Percentiles rank a stretch among this genome's conserved stretches.
Conservation (phyloP, 1,284 basidiomycete species). For the Apiotrichum porosum region DNA sequence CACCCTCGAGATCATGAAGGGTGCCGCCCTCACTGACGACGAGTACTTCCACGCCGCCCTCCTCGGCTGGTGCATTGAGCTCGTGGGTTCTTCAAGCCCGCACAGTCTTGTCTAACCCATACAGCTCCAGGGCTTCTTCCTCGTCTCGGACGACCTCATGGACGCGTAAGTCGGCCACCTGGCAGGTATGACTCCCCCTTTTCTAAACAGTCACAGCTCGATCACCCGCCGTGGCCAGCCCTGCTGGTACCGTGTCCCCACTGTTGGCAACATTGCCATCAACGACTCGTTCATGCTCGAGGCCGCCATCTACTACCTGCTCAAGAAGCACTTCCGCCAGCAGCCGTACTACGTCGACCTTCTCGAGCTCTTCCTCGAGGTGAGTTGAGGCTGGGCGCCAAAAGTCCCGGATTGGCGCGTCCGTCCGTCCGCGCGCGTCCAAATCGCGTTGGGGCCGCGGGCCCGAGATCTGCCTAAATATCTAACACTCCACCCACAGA, state of each 20-base stretch:
- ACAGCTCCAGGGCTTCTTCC: constrained; percentile 95
- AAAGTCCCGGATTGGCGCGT: too few relatives aligned
- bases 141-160: constrained; percentile 98
- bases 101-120: background rate
- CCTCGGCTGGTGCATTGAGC: constrained; percentile 93
- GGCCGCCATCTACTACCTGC: constrained; percentile 82
- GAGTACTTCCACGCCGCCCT: constrained; percentile 89
- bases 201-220: constrained; percentile 46
- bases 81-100: constrained; percentile 59
- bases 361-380: constrained; percentile 86
- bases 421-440: too few relatives aligned
- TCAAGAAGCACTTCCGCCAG: constrained; percentile 81
- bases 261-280: constrained; percentile 82
- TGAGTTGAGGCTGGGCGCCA: constrained; percentile 44
- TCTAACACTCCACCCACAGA: constrained; percentile 49
- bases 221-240: constrained; percentile 96
- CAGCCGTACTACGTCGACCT: constrained; percentile 83
- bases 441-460: too few relatives aligned
- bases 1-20: constrained; percentile 82
- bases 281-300: constrained; percentile 98
- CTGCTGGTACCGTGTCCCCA: constrained; percentile 80
- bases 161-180: constrained; percentile 57
- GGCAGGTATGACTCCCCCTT: too few relatives aligned
- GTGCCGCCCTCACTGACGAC: constrained; percentile 58
- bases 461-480: background rate